Conservation (phyloP, 352 stramenopile genomes). For the Globisporangium yorkense region DNA sequence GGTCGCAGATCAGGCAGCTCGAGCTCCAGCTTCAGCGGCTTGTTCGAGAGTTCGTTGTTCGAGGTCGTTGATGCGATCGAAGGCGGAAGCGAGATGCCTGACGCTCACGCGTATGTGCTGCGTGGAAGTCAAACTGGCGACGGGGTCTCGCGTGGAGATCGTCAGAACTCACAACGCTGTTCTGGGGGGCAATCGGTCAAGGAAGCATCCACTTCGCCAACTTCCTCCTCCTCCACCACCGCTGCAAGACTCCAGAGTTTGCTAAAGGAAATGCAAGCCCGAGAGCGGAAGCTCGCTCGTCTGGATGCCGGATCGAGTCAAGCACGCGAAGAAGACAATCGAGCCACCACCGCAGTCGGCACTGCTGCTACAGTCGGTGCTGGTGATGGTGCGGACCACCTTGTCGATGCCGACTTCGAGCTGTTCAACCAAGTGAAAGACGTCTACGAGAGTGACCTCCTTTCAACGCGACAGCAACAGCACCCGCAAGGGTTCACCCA, state of each 20-base stretch:
- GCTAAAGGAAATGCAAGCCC: slow-evolving; percentile 18
- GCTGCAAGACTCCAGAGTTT: slow-evolving; percentile 18
- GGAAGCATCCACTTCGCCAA: neutral
- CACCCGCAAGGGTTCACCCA: neutral
- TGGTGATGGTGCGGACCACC: no score
- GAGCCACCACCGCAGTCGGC: neutral
- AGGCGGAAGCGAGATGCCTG: neutral
- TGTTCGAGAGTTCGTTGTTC: slow-evolving; percentile 44
- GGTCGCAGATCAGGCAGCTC: neutral
- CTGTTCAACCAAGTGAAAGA: slow-evolving; percentile 23
- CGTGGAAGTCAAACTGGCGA: neutral
- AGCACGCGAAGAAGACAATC: neutral
- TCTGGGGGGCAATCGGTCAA: neutral
- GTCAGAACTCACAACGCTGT: neutral
- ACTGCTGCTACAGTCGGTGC: neutral
- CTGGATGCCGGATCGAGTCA: neutral
- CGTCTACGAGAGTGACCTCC: slow-evolving; percentile 21
- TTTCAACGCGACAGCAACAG: slow-evolving; percentile 8
- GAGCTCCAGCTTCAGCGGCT: slow-evolving; percentile 13
- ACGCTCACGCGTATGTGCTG: neutral
- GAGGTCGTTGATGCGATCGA: slow-evolving; percentile 44
- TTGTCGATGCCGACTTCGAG: slow-evolving; percentile 12
- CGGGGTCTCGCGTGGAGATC: neutral
- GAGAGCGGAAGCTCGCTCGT: slow-evolving; percentile 25
- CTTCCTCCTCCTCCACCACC: slow-evolving; percentile 5